Conservation (phyloP, 2,329 filamentous ascomycete species). For the Aspergillus sp. region DNA sequence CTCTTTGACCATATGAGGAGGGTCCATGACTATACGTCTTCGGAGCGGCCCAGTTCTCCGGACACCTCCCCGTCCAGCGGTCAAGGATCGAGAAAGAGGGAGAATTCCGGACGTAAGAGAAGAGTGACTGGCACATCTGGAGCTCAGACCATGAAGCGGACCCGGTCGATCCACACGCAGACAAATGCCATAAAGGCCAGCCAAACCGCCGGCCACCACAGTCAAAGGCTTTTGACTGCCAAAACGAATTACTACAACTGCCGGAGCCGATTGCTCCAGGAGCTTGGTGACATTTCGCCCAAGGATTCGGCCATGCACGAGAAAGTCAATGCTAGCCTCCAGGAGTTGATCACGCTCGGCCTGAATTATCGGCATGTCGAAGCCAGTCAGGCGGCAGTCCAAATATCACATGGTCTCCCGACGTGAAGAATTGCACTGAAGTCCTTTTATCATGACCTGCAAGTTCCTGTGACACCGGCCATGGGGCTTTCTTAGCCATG, state of each 20-base stretch:
- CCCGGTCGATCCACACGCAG: slow-evolving; percentile 31
- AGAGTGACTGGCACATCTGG: slow-evolving; percentile 28
- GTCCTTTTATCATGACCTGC: slow-evolving; percentile 1
- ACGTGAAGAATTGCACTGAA: slow-evolving; percentile 22
- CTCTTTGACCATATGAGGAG: slow-evolving; percentile 94
- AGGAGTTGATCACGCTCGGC: slow-evolving; percentile 35
- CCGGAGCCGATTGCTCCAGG: slow-evolving; percentile 30
- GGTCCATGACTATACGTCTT: slow-evolving; percentile 58
- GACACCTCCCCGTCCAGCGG: slow-evolving; percentile 26
- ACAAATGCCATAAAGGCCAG: slow-evolving; percentile 24
- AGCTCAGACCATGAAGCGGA: slow-evolving; percentile 34
- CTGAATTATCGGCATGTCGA: slow-evolving; percentile 35
- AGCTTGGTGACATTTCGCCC: slow-evolving; percentile 30
- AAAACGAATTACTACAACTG: slow-evolving; percentile 35
- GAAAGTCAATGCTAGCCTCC: slow-evolving; percentile 36
- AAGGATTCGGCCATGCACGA: slow-evolving; percentile 34
- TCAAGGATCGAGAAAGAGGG: slow-evolving; percentile 30
- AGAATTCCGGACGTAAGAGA: slow-evolving; percentile 29
- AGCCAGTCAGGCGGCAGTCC: slow-evolving; percentile 30
- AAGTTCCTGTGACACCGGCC: slow-evolving; percentile 5
- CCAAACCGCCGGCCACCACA: slow-evolving; percentile 24
- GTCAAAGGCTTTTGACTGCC: slow-evolving; percentile 33
- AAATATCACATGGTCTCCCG: slow-evolving; percentile 24
- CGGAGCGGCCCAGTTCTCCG: slow-evolving; percentile 34
- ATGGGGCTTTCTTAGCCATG: slow-evolving; percentile 5